These are phyloP conservation scores for Fusarium burgessii DNA, from an alignment of 2,329 filamentous ascomycete genomes.

Conservation along the genomic window DNA sequence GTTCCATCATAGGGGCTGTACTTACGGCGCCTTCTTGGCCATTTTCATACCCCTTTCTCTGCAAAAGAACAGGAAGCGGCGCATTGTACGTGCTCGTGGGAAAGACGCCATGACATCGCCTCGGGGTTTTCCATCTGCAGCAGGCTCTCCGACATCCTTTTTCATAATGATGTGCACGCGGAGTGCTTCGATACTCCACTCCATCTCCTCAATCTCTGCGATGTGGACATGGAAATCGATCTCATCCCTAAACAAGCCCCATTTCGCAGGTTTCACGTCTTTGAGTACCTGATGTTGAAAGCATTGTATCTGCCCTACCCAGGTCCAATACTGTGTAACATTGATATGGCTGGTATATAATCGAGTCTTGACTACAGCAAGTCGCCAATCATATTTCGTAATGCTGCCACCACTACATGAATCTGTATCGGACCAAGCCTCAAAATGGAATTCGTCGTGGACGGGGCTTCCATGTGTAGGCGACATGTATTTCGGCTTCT, in stretches of 20 bases:
- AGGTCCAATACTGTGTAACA: constrained; percentile 69
- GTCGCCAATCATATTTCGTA: constrained; percentile 61
- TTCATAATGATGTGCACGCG: constrained; percentile 58
- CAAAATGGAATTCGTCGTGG: constrained; percentile 57
- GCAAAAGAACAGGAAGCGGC: constrained; percentile 63
- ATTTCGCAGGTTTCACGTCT: constrained; percentile 57
- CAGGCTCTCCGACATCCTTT: constrained; percentile 43
- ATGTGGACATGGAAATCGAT: constrained; percentile 64
- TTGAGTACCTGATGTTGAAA: constrained; percentile 68
- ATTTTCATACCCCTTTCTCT: constrained; percentile 58
- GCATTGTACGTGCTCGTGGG: constrained; percentile 64
- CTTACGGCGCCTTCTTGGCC: constrained; percentile 57
- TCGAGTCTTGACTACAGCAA: constrained; percentile 65
- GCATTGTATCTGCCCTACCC: constrained; percentile 53
- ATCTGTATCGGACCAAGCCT: constrained; percentile 65
- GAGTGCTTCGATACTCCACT: constrained; percentile 57
- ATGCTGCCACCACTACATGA: constrained; percentile 61
- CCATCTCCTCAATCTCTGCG: constrained; percentile 60
- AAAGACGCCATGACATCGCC: constrained; percentile 65
- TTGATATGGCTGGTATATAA: constrained; percentile 59
- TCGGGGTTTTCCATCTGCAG: constrained; percentile 51
- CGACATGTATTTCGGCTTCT: constrained; percentile 44
- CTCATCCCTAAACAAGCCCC: constrained; percentile 63
- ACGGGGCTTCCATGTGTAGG: constrained; percentile 19
- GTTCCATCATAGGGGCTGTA: constrained; percentile 9